phyloP scores from a whole-genome alignment of 495 filamentous ascomycete genomes.

The Neurospora terricola region DNA sequence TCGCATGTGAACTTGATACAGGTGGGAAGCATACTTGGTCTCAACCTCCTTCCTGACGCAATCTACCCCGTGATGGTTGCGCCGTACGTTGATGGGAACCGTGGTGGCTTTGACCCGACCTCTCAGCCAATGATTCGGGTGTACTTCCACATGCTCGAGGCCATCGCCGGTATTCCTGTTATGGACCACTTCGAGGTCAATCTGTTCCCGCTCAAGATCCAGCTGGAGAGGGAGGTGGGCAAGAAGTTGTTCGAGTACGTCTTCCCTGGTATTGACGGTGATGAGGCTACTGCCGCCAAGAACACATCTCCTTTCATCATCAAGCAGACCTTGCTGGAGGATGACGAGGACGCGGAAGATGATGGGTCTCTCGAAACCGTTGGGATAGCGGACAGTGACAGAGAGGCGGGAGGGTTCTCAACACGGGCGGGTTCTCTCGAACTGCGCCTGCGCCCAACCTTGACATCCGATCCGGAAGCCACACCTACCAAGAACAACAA shows the following conservation, averaged over 20 bases:
- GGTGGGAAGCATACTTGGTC: slow-evolving; percentile 69
- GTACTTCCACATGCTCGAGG: slow-evolving; percentile 96
- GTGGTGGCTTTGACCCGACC: slow-evolving; percentile 39
- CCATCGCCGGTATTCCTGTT: slow-evolving; percentile 94
- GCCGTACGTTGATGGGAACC: slow-evolving; percentile 64
- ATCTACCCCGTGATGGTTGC: slow-evolving; percentile 93
- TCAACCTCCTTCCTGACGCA: slow-evolving; percentile 82
- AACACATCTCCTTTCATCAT: slow-evolving; percentile 72
- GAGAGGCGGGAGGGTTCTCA: slow-evolving; percentile 27
- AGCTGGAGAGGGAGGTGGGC: slow-evolving; percentile 86
- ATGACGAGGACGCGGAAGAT: slow-evolving; percentile 47
- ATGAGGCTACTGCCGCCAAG: slow-evolving; percentile 37
- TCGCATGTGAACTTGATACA: slow-evolving; percentile 90
- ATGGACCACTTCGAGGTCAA: slow-evolving; percentile 96
- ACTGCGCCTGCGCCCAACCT: slow-evolving; percentile 66
- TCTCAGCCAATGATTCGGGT: slow-evolving; percentile 73
- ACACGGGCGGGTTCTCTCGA: slow-evolving; percentile 61
- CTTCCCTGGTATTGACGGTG: slow-evolving; percentile 66
- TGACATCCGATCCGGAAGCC: slow-evolving; percentile 48
- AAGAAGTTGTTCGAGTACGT: slow-evolving; percentile 96
- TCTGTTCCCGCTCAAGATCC: slow-evolving; percentile 84
- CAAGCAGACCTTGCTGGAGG: slow-evolving; percentile 61
- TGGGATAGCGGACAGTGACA: slow-evolving; percentile 17
- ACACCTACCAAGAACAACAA: slow-evolving; percentile 36
- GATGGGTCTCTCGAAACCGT: slow-evolving; percentile 24